Evolutionary conservation across 495 filamentous ascomycete species (phyloP).

Genomic region (Xylaria castorea): DNA sequence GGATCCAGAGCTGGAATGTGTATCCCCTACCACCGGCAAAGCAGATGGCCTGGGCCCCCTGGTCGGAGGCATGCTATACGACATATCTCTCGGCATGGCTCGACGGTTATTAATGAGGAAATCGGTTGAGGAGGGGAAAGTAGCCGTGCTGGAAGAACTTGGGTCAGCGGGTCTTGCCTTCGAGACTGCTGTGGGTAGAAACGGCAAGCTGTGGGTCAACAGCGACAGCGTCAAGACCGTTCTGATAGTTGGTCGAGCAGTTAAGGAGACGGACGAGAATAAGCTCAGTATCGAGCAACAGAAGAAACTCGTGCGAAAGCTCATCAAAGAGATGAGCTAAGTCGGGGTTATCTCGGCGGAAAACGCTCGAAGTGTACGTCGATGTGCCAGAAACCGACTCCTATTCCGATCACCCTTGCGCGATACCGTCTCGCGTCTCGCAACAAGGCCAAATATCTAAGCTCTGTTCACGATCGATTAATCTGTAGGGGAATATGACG

Average conservation of each 20-base stretch:
- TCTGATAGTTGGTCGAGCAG: constrained; percentile 78
- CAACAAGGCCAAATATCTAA: not conserved
- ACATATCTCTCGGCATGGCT: constrained; percentile 80
- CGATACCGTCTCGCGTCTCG: not conserved
- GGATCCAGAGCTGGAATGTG: constrained; percentile 89
- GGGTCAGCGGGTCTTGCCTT: constrained; percentile 78
- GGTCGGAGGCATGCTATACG: constrained; percentile 85
- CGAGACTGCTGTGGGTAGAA: constrained; percentile 93
- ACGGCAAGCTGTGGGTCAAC: constrained; percentile 91
- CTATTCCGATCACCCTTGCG: not conserved
- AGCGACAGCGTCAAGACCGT: constrained; percentile 69
- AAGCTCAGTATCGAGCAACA: constrained; percentile 74
- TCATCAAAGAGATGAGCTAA: constrained; percentile 57
- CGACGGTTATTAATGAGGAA: constrained; percentile 73
- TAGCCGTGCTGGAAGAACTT: constrained; percentile 84
- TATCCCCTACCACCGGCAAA: constrained; percentile 84
- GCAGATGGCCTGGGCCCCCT: constrained; percentile 87
- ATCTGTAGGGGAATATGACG: not conserved
- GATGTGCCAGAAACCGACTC: constrained; percentile 8
- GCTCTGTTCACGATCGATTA: constrained; percentile 16
- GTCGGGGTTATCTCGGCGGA: constrained; percentile 24
- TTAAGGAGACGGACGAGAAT: constrained; percentile 75
- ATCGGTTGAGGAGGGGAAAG: constrained; percentile 67
- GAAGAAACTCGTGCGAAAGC: constrained; percentile 76
- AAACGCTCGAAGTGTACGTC: not conserved